phyloP scores from a whole-genome alignment of 192 early-diverging fungal species.

The Lobosporangium transversale region DNA sequence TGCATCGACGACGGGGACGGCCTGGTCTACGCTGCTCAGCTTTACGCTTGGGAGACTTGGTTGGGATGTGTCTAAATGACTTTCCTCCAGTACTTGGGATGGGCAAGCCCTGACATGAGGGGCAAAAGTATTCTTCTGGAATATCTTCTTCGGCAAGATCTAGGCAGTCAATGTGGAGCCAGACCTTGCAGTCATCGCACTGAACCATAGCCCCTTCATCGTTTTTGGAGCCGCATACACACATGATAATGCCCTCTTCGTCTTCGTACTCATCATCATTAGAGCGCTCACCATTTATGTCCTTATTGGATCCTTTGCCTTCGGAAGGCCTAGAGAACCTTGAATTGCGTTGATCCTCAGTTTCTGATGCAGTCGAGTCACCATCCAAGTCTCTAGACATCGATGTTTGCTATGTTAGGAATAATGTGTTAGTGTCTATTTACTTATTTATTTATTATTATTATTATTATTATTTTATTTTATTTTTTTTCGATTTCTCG shows the following conservation, averaged over 20 bases:
- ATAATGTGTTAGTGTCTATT: not conserved
- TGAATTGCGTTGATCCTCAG: constrained; percentile 60
- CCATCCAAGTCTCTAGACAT: constrained; percentile 51
- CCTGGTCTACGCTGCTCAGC: not conserved
- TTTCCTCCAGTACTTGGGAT: constrained; percentile 35
- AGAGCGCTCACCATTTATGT: not conserved
- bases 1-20: constrained; percentile 1
- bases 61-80: constrained; percentile 32
- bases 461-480: not conserved
- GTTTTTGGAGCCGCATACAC: constrained; percentile 60
- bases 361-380: constrained; percentile 51
- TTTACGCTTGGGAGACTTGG: constrained; percentile 3
- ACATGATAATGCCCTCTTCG: constrained; percentile 55
- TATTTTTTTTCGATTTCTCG: not conserved
- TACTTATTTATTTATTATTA: not conserved
- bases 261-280: constrained; percentile 33
- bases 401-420: constrained; percentile 32
- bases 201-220: constrained; percentile 74
- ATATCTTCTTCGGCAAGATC: constrained; percentile 66
- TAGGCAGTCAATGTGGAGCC: constrained; percentile 80
- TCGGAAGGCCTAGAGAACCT: constrained; percentile 36
- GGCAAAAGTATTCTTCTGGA: constrained; percentile 73
- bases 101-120: constrained; percentile 55
- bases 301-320: constrained; percentile 9
- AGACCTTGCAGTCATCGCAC: constrained; percentile 75